These are phyloP conservation scores for Dendrobium chrysotoxum DNA, from an alignment of 106 monocot genomes.

Conservation along the genomic window DNA sequence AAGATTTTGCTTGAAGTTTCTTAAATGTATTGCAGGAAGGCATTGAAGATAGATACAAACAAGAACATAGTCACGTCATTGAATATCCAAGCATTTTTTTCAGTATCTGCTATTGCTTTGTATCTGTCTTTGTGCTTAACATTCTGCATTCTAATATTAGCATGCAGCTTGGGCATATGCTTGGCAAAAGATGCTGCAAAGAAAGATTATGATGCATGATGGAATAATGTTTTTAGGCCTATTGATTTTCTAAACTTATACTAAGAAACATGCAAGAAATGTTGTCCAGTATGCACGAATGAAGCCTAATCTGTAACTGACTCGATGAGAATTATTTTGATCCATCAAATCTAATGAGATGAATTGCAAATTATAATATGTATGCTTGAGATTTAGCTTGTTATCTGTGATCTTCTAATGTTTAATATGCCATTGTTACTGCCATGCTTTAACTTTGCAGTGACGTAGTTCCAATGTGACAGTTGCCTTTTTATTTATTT, in stretches of 20 bases:
- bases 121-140: too few species aligned
- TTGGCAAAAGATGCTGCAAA: too few species aligned
- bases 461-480: not conserved
- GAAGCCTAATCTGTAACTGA: not conserved
- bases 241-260: not conserved
- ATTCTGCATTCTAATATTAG: too few species aligned
- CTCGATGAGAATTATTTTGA: not conserved
- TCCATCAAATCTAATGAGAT: not conserved
- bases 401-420: not conserved
- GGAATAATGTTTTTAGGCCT: too few species aligned
- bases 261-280: not conserved
- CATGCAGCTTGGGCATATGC: too few species aligned
- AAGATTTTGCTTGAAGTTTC: too few species aligned
- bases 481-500: not conserved
- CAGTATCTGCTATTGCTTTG: too few species aligned
- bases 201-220: too few species aligned
- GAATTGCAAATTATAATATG: not conserved
- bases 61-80: too few species aligned
- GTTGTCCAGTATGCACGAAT: not conserved
- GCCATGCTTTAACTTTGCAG: not conserved
- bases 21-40: too few species aligned
- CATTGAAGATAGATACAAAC: too few species aligned
- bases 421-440: not conserved
- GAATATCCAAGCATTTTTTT: too few species aligned
- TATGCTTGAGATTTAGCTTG: not conserved